Base-by-base conservation (phyloP, 2,329 filamentous ascomycete genomes). In the Neonectria neomacrospora region DNA sequence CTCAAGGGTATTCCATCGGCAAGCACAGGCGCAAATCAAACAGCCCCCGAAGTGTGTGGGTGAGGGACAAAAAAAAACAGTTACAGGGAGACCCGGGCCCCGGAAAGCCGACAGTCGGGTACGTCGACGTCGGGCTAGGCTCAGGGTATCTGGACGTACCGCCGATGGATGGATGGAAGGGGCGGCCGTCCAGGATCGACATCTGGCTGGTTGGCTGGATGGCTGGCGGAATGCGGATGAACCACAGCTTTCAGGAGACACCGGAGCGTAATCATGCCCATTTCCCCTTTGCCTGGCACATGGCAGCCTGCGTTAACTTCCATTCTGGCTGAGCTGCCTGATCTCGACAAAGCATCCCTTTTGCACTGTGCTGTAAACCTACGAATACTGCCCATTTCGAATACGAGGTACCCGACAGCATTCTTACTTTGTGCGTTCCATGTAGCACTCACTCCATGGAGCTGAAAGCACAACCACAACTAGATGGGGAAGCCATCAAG, bases 1-100 rank as follows among this genome's bases (percentile, higher is more conserved):
- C 60, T 52, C 54, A 63, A 58, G 61, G 66, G 58, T 57, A 54
- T 54, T 63, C 52, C 64, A 58, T 64, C 61, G 55, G 57, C 62
- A 61, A 57, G 54, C 54, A 60, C 54, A 66, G 67, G 66, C 50
- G 54, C 55, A 44, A 51, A 48, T 32, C 32, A 34, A 39, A 32
- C 12, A 53, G 44, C 52, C 58, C 44, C 47, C 37, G 18, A 42
- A 51, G 52, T 16, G 37, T 42, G 52, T 41, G 37, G 28, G 45
- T 34, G 56, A 61, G 52, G 44, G 59, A 62, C 32, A 50, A 48
- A 52, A 61, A 52, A 61, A 53, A 57, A 61, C 20, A 22, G 12
- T 18, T 28, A 44, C 23, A 28, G 51, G 20, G 47, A 56, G 53
- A 30, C 44, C 30, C 10, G 28, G 18, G 20, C 53, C 51, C 58